Percentiles rank a stretch among this genome's conserved stretches.
Evolutionary conservation across 2,329 filamentous ascomycete species (phyloP).

Genomic region (Chalara sp.): DNA sequence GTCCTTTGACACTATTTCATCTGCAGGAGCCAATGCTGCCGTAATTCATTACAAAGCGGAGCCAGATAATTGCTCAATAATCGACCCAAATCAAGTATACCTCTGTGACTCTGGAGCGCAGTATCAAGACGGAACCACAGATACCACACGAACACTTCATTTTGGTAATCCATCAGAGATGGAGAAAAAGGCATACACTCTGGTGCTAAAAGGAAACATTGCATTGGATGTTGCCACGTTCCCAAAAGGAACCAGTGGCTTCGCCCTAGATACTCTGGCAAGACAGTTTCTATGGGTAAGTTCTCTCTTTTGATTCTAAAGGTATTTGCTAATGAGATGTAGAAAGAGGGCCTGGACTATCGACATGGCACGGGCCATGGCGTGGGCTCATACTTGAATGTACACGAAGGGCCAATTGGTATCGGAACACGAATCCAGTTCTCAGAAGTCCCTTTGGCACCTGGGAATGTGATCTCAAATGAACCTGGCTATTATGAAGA

Average conservation of each 20-base stretch:
- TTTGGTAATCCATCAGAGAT: slow-evolving; percentile 78
- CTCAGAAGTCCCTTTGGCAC: slow-evolving; percentile 78
- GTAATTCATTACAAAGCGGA: slow-evolving; percentile 95
- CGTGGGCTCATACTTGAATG: slow-evolving; percentile 90
- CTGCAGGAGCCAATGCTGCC: slow-evolving; percentile 75
- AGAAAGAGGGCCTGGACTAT: slow-evolving; percentile 81
- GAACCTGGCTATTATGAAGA: slow-evolving; percentile 98
- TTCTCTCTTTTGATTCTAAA: neutral
- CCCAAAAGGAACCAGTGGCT: slow-evolving; percentile 91
- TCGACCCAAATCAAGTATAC: slow-evolving; percentile 83
- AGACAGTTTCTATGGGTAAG: slow-evolving; percentile 86
- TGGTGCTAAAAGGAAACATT: slow-evolving; percentile 93
- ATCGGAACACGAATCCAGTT: slow-evolving; percentile 90
- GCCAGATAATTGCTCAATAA: slow-evolving; percentile 69
- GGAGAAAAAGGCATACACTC: slow-evolving; percentile 84
- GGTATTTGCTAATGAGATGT: neutral
- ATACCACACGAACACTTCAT: slow-evolving; percentile 89
- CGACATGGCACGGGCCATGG: slow-evolving; percentile 95
- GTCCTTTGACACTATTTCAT: slow-evolving; percentile 94
- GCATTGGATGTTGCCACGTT: slow-evolving; percentile 81
- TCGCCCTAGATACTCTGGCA: slow-evolving; percentile 80
- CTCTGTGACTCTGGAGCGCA: slow-evolving; percentile 97
- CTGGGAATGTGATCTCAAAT: slow-evolving; percentile 94
- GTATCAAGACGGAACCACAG: slow-evolving; percentile 90
- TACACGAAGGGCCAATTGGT: slow-evolving; percentile 94